Evolutionary conservation across 2,329 filamentous ascomycete species (phyloP).

Genomic region (Aspergillaceae sp.): DNA sequence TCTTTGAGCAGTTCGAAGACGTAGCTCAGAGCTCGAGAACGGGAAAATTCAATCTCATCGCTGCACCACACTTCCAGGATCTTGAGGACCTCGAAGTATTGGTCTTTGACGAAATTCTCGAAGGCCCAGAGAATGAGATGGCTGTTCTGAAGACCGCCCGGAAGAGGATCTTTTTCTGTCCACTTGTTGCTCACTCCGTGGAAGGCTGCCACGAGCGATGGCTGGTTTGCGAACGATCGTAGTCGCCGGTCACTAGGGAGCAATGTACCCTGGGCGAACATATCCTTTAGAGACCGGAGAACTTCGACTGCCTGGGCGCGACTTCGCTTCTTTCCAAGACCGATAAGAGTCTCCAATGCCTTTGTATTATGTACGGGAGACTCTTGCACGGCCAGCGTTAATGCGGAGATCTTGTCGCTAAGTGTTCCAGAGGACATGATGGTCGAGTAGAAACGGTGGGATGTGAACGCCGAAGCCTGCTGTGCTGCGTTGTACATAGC

Average conservation of each 20-base stretch:
- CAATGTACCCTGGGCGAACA: constrained; percentile 80
- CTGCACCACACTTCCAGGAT: constrained; percentile 86
- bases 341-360: constrained; percentile 75
- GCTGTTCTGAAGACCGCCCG: constrained; percentile 61
- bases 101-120: constrained; percentile 90
- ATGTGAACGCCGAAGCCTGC: constrained; percentile 68
- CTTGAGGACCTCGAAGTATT: constrained; percentile 89
- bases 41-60: constrained; percentile 90
- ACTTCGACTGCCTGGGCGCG: constrained; percentile 87
- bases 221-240: constrained; percentile 69
- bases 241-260: constrained; percentile 76
- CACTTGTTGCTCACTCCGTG: constrained; percentile 56
- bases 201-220: constrained; percentile 62
- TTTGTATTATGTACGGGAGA: constrained; percentile 89
- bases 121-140: constrained; percentile 85
- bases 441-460: constrained; percentile 90
- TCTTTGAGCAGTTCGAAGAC: constrained; percentile 86
- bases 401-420: constrained; percentile 89
- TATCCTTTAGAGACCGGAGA: constrained; percentile 86
- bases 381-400: constrained; percentile 91
- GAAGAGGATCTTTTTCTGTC: constrained; percentile 61
- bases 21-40: constrained; percentile 79
- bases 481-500: constrained; percentile 63
- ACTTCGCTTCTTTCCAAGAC: constrained; percentile 82
- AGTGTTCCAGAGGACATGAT: constrained; percentile 96